Conservation (phyloP, 2,329 filamentous ascomycete species). For the Aspergillus versicolor region DNA sequence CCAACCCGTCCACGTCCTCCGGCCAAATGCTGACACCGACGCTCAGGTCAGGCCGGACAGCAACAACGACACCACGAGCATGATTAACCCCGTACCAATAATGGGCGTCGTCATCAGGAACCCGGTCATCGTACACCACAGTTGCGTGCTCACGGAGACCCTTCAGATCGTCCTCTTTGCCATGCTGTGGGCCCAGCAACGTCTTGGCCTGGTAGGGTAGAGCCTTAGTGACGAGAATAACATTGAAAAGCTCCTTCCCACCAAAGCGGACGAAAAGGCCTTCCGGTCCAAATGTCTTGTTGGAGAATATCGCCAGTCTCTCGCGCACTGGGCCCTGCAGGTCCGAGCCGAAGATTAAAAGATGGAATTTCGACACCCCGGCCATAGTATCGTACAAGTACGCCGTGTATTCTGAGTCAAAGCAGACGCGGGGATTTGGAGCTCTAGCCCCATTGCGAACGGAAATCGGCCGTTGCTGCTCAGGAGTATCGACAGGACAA, state of each 20-base stretch:
- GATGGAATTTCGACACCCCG: constrained; percentile 1
- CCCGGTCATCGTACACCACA: neutral
- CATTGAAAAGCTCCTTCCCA: neutral
- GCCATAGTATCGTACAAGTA: constrained; percentile 7
- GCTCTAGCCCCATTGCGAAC: neutral
- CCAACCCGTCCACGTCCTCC: neutral
- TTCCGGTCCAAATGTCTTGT: neutral
- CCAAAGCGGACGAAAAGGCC: neutral
- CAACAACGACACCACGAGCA: neutral
- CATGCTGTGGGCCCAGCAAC: neutral
- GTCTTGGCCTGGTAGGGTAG: neutral
- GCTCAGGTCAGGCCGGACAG: neutral
- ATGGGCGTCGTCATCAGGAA: neutral
- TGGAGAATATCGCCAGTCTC: neutral
- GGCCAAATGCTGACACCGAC: neutral
- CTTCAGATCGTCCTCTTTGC: neutral
- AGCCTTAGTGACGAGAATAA: neutral
- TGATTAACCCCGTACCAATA: constrained; percentile 5
- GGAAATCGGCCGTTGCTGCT: neutral
- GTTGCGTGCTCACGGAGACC: neutral
- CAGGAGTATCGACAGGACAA: neutral
- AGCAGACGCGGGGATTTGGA: constrained; percentile 1
- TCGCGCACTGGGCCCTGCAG: neutral
- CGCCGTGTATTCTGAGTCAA: neutral
- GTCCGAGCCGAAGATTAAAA: constrained; percentile 4